A percentile compares a stretch with the other conserved stretches of the same genome.
These are phyloP conservation scores for Raphanus hybrid DNA, from an alignment of 441 rosid species.

Conservation along the genomic window DNA sequence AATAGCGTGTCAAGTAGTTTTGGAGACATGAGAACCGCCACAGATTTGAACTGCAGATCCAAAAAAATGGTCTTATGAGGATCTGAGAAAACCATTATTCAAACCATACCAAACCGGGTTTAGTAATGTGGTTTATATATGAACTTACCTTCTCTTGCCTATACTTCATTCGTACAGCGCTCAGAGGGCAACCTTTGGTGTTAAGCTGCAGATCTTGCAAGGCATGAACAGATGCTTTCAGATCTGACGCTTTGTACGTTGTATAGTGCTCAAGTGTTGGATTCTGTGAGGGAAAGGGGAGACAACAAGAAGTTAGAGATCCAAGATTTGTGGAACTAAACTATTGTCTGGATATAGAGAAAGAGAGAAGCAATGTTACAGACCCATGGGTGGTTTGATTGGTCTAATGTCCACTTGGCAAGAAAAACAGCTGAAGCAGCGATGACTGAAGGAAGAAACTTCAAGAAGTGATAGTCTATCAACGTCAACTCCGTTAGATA, in stretches of 20 bases:
- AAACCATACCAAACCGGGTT: slow-evolving; percentile 7
- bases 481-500: slow-evolving; percentile 69
- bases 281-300: background rate
- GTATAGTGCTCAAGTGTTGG: slow-evolving; percentile 68
- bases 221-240: slow-evolving; percentile 55
- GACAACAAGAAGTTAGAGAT: background rate
- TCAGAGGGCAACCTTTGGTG: slow-evolving; percentile 57
- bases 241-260: slow-evolving; percentile 58
- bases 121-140: background rate
- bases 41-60: slow-evolving; percentile 58
- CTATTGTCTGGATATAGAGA: background rate
- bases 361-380: slow-evolving; percentile 42
- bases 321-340: slow-evolving; percentile 18
- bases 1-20: slow-evolving; percentile 61
- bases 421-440: slow-evolving; percentile 82
- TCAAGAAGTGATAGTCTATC: slow-evolving; percentile 57
- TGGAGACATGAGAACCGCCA: slow-evolving; percentile 56
- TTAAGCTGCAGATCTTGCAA: slow-evolving; percentile 68
- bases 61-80: slow-evolving; percentile 15
- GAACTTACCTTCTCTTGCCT: slow-evolving; percentile 60
- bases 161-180: slow-evolving; percentile 62
- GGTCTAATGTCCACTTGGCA: slow-evolving; percentile 77
- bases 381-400: slow-evolving; percentile 73
- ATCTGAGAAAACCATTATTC: slow-evolving; percentile 4
- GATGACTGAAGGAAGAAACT: slow-evolving; percentile 61